These are phyloP conservation scores for Sporothrix mexicana DNA, from an alignment of 2,329 filamentous ascomycete species.

Conservation along the genomic window DNA sequence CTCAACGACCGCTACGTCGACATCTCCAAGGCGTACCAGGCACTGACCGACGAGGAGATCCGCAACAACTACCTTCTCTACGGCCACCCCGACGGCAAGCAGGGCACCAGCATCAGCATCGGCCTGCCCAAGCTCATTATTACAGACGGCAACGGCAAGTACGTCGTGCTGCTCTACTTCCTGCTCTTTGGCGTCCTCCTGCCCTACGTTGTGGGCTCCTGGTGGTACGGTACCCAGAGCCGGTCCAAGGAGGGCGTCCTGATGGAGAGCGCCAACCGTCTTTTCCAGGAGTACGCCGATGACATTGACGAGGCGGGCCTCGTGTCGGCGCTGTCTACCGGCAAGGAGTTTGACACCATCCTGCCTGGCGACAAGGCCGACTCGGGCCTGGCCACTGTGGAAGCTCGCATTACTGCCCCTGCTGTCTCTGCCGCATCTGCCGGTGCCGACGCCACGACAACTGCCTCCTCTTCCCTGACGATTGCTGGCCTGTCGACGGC, in stretches of 20 bases:
- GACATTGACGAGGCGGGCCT: slow-evolving; percentile 80
- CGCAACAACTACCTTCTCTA: slow-evolving; percentile 97
- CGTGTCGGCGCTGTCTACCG: slow-evolving; percentile 79
- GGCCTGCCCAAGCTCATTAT: slow-evolving; percentile 92
- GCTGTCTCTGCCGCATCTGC: slow-evolving; percentile 51
- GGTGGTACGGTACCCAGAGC: slow-evolving; percentile 97
- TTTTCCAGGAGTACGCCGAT: slow-evolving; percentile 93
- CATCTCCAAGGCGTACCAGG: slow-evolving; percentile 96
- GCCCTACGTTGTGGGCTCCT: slow-evolving; percentile 91
- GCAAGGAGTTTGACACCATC: slow-evolving; percentile 80
- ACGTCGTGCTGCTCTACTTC: slow-evolving; percentile 89
- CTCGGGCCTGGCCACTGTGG: slow-evolving; percentile 78
- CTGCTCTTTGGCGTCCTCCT: slow-evolving; percentile 85
- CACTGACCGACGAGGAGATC: slow-evolving; percentile 94
- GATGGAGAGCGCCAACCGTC: slow-evolving; percentile 89
- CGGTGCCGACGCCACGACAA: slow-evolving; percentile 43
- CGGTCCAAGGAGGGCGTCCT: slow-evolving; percentile 93
- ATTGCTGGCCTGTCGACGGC: slow-evolving; percentile 66
- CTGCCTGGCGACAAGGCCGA: slow-evolving; percentile 81
- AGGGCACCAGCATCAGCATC: slow-evolving; percentile 97
- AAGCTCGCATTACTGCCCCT: slow-evolving; percentile 75
- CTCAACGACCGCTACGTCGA: slow-evolving; percentile 92
- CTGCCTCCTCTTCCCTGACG: slow-evolving; percentile 39
- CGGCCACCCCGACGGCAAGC: slow-evolving; percentile 96
- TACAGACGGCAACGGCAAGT: slow-evolving; percentile 93